Evolutionary conservation across 129 eudicot species (phyloP), one percentile per base, ranked within the genome.

Genomic region (Ambrosia trifida): DNA sequence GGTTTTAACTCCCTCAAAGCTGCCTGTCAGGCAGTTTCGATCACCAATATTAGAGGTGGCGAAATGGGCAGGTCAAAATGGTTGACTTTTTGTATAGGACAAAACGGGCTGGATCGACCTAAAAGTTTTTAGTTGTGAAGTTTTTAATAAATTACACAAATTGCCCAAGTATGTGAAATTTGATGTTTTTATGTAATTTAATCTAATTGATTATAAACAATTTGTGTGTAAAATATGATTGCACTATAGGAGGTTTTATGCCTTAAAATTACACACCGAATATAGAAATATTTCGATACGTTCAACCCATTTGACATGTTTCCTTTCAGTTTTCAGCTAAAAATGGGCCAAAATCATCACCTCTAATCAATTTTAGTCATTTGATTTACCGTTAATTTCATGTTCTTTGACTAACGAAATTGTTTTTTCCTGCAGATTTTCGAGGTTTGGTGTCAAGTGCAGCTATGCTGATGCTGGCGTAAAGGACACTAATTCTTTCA

Each of bases 401-500:
- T 4, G 11, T n/a, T 60, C 52, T 60, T 51, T 40, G 32, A 66
- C 64, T 19, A 47, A 17, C 16, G 70, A 11, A 14, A 40, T 18
- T 78, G 57, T 66, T 58, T 68, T 61, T 44, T n/a, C n/a, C 62
- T 49, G 75, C 76, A 89, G 96, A 47, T 75, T 71, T 19, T 54
- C 79, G 65, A 87, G 64, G 65, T 62, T 80, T 46, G 77, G 86
- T 65, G 76, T 94, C 67, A 87, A 43, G 53, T 87, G 91, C 76
- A 85, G 81, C 73, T 89, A 94, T 79, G 83, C 93, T 7, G 91
- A 75, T 57, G 78, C 89, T 36, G 78, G 84, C 30, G 28, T 86
- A 30, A 78, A 65, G 76, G 86, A 90, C 72, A 17, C 77, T 44
- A 79, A 79, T 73, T 80, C 89, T 49, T 71, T 76, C 60, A 68